Base-by-base conservation (phyloP, 257 asterid genomes). In the Handroanthus guayacan region DNA sequence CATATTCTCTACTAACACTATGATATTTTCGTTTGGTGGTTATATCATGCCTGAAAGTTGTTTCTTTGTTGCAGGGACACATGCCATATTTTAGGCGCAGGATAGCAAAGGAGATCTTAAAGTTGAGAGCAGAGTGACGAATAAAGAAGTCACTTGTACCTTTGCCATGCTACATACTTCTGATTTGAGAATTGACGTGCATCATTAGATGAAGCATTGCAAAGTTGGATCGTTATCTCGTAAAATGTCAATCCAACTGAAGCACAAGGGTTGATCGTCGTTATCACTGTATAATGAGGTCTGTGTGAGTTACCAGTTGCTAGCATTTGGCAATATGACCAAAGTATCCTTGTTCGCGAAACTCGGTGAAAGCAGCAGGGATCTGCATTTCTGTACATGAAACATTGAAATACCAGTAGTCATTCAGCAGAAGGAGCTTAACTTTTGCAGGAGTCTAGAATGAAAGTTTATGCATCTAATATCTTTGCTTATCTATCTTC, bases 1-100 rank as follows among this genome's bases (percentile, higher is more conserved):
- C 69, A 38, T 63, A 14, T 10, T 37, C 20, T 41, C 8, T 20
- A 13, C n/a, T n/a, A n/a, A n/a, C n/a, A n/a, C n/a, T n/a, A n/a
- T n/a, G n/a, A n/a, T n/a, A n/a, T n/a, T n/a, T n/a, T n/a, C n/a
- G n/a, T n/a, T n/a, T n/a, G n/a, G 3, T 6, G 51, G 3, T 10
- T 2, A 12, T 34, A 48, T 50, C 34, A 6, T 31, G 82, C 79
- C 47, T 18, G 75, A 11, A 63, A 63, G 47, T 50, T 38, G 13
- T 5, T 25, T 62, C 51, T 47, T 25, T 9, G 20, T 77, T 48
- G 62, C 63, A 91, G 94, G 82, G 75, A 9, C 74, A 91, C 82
- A 87, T 91, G 95, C 91, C 87, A 9, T 91, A 91, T 77, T 91
- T 91, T 77, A 81, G 97, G 78, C 63, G 1, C 54, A 86, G 92